Evolutionary conservation across 2,329 filamentous ascomycete species (phyloP), one percentile per base, ranked within the genome.

Genomic region (Pseudocercospora macadamiae): DNA sequence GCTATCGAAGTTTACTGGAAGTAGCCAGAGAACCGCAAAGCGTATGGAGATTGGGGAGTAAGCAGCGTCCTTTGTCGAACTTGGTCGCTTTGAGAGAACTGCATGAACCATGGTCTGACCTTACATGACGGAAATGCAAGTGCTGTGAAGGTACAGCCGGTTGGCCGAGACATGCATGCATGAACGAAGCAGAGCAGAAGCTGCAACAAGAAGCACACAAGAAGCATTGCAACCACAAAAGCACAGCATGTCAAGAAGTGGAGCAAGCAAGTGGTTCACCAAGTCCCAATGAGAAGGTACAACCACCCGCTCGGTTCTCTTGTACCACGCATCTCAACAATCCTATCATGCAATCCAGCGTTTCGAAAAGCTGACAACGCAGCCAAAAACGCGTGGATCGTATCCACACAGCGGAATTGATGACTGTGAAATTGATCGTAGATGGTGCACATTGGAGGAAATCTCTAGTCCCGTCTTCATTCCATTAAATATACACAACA

Each of bases 401-500:
- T n/a, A n/a, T 32, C 28, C 28, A 32, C 28, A 12, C 28, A 32
- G n/a, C n/a, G n/a, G n/a, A n/a, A n/a, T n/a, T n/a, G n/a, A n/a
- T n/a, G n/a, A n/a, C n/a, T n/a, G n/a, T n/a, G n/a, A n/a, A n/a
- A n/a, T n/a, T n/a, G n/a, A n/a, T n/a, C n/a, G n/a, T n/a, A n/a
- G n/a, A n/a, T n/a, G n/a, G n/a, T n/a, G n/a, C n/a, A n/a, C n/a
- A n/a, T n/a, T n/a, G n/a, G n/a, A n/a, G n/a, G n/a, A n/a, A n/a
- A n/a, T n/a, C n/a, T n/a, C n/a, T n/a, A n/a, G n/a, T 51, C 18
- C 37, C 34, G 44, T n/a, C n/a, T n/a, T n/a, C 57, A 60, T 55
- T 30, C 48, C 48, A 51, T 51, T 51, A 37, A 10, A 51, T 37
- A 51, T 37, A 51, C 48, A 51, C 32, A 45, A 51, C 28, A 51